Percentiles rank a stretch among this genome's conserved stretches.
phyloP scores from a whole-genome alignment of 805 yeast species.

The Yamadazyma nakazawae region DNA sequence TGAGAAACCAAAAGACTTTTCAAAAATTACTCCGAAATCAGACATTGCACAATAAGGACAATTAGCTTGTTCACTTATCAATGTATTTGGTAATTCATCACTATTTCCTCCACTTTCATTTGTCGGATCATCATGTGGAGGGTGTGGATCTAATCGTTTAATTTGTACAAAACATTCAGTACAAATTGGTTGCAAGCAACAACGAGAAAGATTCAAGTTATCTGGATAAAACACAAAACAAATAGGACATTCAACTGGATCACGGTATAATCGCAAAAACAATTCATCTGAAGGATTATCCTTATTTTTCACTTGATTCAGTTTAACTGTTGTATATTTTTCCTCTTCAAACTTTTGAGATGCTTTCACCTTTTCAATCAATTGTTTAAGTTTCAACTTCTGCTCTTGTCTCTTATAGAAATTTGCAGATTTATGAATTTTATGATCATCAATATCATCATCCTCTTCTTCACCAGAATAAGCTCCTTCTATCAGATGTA shows the following conservation, averaged over 20 bases:
- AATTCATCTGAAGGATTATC: conserved; percentile 42
- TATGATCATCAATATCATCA: conserved; percentile 64
- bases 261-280: conserved; percentile 58
- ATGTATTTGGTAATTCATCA: conserved; percentile 50
- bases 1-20: conserved; percentile 52
- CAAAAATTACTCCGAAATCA: conserved; percentile 79
- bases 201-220: conserved; percentile 72
- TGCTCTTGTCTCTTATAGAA: conserved; percentile 48
- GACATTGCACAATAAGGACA: conserved; percentile 94
- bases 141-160: conserved; percentile 87
- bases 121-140: conserved; percentile 63
- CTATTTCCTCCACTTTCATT: conserved; percentile 22
- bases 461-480: conserved; percentile 52
- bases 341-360: conserved; percentile 34
- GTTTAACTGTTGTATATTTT: conserved; percentile 27
- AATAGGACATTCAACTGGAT: conserved; percentile 86
- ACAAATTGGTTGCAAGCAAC: conserved; percentile 92
- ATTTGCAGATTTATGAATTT: conserved; percentile 47
- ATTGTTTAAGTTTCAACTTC: conserved; percentile 42
- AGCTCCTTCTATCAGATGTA: conserved; percentile 56
- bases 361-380: conserved; percentile 28
- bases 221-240: conserved; percentile 86
- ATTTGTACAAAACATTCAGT: conserved; percentile 97
- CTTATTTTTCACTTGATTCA: conserved; percentile 10
- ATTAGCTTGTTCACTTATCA: conserved; percentile 81